Base-by-base conservation (phyloP, 768 basidiomycete genomes). In the Mycena alexandri region DNA sequence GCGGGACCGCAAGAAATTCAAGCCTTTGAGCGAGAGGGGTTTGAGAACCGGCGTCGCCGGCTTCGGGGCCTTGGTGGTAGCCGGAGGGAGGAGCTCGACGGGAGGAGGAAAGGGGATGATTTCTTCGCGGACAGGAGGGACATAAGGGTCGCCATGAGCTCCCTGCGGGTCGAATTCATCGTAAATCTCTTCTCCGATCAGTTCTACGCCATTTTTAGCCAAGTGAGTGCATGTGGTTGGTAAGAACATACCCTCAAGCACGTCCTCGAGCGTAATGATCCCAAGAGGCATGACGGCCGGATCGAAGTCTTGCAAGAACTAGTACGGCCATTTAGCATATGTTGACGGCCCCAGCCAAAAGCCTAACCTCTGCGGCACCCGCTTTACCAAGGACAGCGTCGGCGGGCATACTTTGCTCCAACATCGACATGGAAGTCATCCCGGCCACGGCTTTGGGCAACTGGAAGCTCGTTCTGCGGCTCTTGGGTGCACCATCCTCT, bases 151-250 rank as follows among this genome's bases (percentile, higher is more conserved):
- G 14, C 83, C 87, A 68, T 83, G 86, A n/a, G 87, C 87, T 46
- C 92, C 93, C 77, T 93, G 87, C 13, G 86, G 85, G 74, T 95
- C 94, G 75, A 93, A 95, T 79, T 96, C 95, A 74, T 96, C 94
- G 67, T 93, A 94, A 58, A 96, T 95, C 73, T 96, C 95, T 79
- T 96, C 94, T 16, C 95, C 95, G 61, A 96, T 96, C 13, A 96
- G 84, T 75, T 96, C 95, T 93, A 54, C 22, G 21, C 10, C 29
- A 29, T 29, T 29, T 29, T 29, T 3, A 29, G 29, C 6, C 6
- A 3, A 29, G 29, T 29, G 29, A 29, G 29, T 29, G 29, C 6
- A 29, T 29, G 6, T 29, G 6, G 29, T 29, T 34, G 62, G 33
- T 42, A 14, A 34, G 21, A 44, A 72, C 74, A 22, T 57, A 91